Percentiles rank a stretch among this genome's conserved stretches.
These are phyloP conservation scores for Teratosphaeria epicoccoides DNA, from an alignment of 2,329 filamentous ascomycete genomes.

Conservation along the genomic window DNA sequence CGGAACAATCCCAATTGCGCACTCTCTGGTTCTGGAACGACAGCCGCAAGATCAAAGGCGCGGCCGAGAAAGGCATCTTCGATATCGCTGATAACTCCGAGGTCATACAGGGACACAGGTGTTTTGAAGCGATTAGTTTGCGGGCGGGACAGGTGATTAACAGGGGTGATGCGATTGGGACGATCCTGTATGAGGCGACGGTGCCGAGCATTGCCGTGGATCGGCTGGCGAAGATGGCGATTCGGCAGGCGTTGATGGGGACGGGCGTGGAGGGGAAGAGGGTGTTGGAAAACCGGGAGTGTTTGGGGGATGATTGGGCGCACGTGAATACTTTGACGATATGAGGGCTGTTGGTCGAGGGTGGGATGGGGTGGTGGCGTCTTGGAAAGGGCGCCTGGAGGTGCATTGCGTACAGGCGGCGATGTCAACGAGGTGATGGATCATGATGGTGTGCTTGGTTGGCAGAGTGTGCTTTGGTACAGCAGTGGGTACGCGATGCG, in stretches of 20 bases:
- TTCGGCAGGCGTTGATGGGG: constrained; percentile 22
- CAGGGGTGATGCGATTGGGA: constrained; percentile 23
- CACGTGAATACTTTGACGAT: constrained; percentile 20
- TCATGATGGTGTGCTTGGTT: background rate
- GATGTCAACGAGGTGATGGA: too few species aligned
- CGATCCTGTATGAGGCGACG: constrained; percentile 20
- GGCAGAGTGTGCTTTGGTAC: background rate
- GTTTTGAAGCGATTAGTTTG: constrained; percentile 26
- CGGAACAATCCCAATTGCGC: constrained; percentile 31
- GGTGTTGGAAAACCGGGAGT: constrained; percentile 28
- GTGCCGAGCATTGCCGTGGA: constrained; percentile 23
- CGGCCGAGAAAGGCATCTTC: constrained; percentile 28
- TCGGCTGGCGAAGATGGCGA: constrained; percentile 21
- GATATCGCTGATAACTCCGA: constrained; percentile 20
- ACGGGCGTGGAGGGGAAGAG: constrained; percentile 20
- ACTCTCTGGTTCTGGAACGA: constrained; percentile 28
- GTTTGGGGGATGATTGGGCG: constrained; percentile 27
- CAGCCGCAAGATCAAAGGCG: constrained; percentile 27
- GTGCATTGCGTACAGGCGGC: too few species aligned
- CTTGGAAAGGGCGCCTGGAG: too few species aligned
- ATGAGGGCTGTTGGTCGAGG: too few species aligned
- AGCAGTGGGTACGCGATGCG: background rate
- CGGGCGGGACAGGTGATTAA: constrained; percentile 23
- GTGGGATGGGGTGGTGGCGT: too few species aligned
- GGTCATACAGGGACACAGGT: constrained; percentile 21